Base-by-base conservation (phyloP, 139 green algal species). In the Tetraselmis striata region DNA sequence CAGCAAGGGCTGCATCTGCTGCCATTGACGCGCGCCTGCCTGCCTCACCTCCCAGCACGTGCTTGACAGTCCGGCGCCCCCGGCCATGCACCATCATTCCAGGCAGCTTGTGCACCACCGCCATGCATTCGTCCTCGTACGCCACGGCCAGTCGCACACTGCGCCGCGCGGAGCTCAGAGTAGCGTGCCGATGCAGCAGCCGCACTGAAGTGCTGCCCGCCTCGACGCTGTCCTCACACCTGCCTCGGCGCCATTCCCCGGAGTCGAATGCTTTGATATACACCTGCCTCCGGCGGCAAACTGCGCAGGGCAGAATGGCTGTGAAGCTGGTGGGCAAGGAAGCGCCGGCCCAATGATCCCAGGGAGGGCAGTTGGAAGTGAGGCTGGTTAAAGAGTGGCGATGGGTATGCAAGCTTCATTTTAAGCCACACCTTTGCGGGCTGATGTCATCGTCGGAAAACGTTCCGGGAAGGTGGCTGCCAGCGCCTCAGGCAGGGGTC, bases 121-220 rank as follows among this genome's bases (percentile, higher is more conserved):
- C 77, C 28, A 80, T 31, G 77, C 31, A n/a, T 23, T 80, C 77
- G 77, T 80, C 77, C 18, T 80, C 77, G 77, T 80, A 32, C 28
- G 22, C 28, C 27, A 58, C 28, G 11, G 5, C 11, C 18, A 67
- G 45, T 25, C 45, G 45, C 11, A 25, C 11, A 18, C 45, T 67
- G 5, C 45, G 45, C 45, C 45, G 45, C 11, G 45, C 18, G 5
- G 45, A 67, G 18, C 45, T 67, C 45, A 67, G 45, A 67, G 45
- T 67, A 18, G 45, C 45, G 18, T 5, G 11, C 18, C 45, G 45
- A 67, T 67, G 45, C 45, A 67, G 45, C 45, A 67, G 11, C 45
- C 45, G 45, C 45, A 67, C 45, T n/a, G n/a, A n/a, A 18, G 11
- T 18, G 11, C 18, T 5, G 11, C 45, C 45, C 18, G 5, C 45